Conservation (phyloP, 768 basidiomycete genomes). For the Candolleomyces eurysporus region DNA sequence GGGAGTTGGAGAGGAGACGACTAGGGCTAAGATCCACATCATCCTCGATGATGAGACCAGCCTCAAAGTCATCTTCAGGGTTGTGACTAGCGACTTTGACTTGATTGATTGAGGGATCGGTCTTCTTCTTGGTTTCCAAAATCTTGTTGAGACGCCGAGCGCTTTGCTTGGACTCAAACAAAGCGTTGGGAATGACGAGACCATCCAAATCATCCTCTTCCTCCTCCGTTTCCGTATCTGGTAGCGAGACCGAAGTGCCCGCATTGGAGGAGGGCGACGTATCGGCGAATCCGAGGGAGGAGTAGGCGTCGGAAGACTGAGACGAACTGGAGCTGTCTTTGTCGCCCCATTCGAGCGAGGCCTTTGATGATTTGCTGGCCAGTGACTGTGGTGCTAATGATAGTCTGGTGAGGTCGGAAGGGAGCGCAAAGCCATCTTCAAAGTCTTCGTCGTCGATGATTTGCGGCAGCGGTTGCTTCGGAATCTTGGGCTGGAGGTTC, state of each 20-base stretch:
- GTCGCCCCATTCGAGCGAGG: slow-evolving; percentile 83
- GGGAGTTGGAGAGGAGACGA: slow-evolving; percentile 55
- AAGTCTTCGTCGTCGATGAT: slow-evolving; percentile 69
- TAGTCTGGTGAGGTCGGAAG: slow-evolving; percentile 75
- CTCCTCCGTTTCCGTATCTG: slow-evolving; percentile 71
- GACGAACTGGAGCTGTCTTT: slow-evolving; percentile 80
- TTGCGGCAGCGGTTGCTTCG: slow-evolving; percentile 28
- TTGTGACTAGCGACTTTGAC: slow-evolving; percentile 57
- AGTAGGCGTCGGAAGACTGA: slow-evolving; percentile 86
- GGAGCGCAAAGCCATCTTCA: slow-evolving; percentile 80
- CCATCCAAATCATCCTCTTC: slow-evolving; percentile 80
- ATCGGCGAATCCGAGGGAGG: slow-evolving; percentile 72
- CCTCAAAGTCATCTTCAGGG: slow-evolving; percentile 84
- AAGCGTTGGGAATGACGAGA: slow-evolving; percentile 68
- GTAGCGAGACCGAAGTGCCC: slow-evolving; percentile 63
- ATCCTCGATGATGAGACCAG: slow-evolving; percentile 79
- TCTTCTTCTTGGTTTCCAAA: slow-evolving; percentile 55
- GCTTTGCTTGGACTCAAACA: slow-evolving; percentile 73
- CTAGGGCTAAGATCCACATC: slow-evolving; percentile 82
- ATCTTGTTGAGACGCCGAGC: slow-evolving; percentile 48
- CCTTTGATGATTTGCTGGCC: slow-evolving; percentile 76
- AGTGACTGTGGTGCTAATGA: slow-evolving; percentile 79
- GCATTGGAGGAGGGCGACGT: slow-evolving; percentile 72
- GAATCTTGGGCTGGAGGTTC: slow-evolving; percentile 28
- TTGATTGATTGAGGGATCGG: slow-evolving; percentile 36